Evolutionary conservation across 495 filamentous ascomycete species (phyloP).

Genomic region (Tuber aestivum): DNA sequence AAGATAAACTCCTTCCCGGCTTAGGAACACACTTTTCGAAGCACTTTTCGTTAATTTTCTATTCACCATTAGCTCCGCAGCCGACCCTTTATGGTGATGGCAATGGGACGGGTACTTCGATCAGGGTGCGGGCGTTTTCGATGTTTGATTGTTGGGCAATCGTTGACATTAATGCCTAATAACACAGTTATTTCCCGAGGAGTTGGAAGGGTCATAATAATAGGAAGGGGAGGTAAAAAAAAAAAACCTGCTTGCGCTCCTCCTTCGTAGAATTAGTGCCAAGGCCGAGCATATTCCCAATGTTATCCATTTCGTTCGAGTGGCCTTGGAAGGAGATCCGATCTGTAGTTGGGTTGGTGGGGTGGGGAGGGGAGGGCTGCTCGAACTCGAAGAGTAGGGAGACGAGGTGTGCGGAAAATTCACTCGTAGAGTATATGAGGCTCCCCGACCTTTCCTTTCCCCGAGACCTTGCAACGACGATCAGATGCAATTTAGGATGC

Average conservation of each 20-base stretch:
- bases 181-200: not conserved
- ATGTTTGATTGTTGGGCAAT: slow-evolving; percentile 39
- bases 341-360: not conserved
- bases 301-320: slow-evolving; percentile 24
- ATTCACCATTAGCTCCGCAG: not conserved
- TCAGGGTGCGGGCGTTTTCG: slow-evolving; percentile 41
- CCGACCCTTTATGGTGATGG: not conserved
- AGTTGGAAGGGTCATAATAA: not conserved
- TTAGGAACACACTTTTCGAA: slow-evolving; percentile 88
- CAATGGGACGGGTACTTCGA: slow-evolving; percentile 35
- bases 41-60: slow-evolving; percentile 98
- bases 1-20: slow-evolving; percentile 69
- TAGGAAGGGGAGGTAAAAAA: not conserved
- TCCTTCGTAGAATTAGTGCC: slow-evolving; percentile 28
- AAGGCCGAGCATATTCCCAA: slow-evolving; percentile 20
- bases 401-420: slow-evolving; percentile 21
- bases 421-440: not conserved
- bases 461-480: not conserved
- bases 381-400: slow-evolving; percentile 11
- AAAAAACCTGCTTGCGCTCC: slow-evolving; percentile 37
- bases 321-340: not conserved
- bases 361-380: not conserved
- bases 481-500: not conserved
- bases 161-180: slow-evolving; percentile 33
- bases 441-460: not conserved